Percentiles rank a stretch among this genome's conserved stretches.
phyloP scores from a whole-genome alignment of 2,329 filamentous ascomycete genomes.

The Gaeumannomyces sp. region DNA sequence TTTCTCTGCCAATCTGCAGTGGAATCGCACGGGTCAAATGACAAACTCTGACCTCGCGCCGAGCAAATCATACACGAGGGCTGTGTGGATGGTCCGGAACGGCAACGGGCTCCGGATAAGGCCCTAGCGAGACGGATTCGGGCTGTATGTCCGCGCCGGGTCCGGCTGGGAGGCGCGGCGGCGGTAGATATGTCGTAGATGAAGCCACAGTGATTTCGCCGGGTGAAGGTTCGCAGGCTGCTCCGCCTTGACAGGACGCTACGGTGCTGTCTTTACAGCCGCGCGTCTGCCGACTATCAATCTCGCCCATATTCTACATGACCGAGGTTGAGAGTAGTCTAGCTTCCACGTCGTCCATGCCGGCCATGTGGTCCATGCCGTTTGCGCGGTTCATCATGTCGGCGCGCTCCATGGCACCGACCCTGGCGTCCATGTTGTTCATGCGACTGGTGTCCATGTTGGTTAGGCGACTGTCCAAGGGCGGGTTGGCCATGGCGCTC shows the following conservation, averaged over 20 bases:
- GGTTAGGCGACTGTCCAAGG: constrained; percentile 10
- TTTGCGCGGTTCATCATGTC: constrained; percentile 17
- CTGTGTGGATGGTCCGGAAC: background rate
- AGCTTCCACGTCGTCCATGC: constrained; percentile 32
- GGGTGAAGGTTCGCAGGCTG: background rate
- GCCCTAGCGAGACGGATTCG: background rate
- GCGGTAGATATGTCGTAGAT: background rate
- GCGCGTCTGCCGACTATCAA: background rate
- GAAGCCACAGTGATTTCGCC: background rate
- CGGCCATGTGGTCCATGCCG: constrained; percentile 29
- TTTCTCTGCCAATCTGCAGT: background rate
- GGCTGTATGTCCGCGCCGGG: background rate
- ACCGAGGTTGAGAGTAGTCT: constrained; percentile 28
- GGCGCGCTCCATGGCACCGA: constrained; percentile 30
- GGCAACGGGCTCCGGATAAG: background rate
- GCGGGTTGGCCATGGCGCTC: constrained; percentile 20
- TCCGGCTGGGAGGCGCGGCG: no score
- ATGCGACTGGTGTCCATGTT: constrained; percentile 23
- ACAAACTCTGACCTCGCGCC: background rate
- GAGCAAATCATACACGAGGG: background rate
- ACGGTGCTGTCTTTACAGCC: background rate
- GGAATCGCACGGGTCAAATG: background rate
- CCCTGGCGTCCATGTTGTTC: constrained; percentile 28
- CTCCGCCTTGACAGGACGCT: background rate
- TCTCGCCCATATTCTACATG: constrained; percentile 22